Percentiles rank a stretch among this genome's conserved stretches.
Conservation (phyloP, 352 stramenopile genomes). For the Phytopythium sindhum region DNA sequence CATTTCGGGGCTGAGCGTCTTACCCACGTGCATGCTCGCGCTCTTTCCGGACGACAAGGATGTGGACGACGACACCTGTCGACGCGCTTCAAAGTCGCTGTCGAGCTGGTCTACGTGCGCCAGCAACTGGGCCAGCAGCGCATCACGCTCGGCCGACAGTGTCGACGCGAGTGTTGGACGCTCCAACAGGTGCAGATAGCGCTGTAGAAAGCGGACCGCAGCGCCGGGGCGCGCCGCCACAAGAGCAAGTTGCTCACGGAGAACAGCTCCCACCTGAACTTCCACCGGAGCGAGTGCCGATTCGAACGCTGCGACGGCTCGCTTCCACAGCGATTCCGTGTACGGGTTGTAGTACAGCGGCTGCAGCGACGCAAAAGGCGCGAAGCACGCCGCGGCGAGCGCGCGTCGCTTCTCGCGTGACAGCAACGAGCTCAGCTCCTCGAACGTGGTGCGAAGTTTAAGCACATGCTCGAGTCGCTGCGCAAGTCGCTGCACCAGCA, state of each 20-base stretch:
- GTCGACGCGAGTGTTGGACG: conserved; percentile 71
- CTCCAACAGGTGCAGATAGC: conserved; percentile 81
- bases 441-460: conserved; percentile 80
- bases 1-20: conserved; percentile 81
- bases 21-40: conserved; percentile 51
- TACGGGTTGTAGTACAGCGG: conserved; percentile 91
- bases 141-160: conserved; percentile 83
- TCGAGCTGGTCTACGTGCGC: conserved; percentile 88
- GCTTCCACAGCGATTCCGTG: conserved; percentile 80
- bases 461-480: conserved; percentile 79
- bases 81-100: conserved; percentile 76
- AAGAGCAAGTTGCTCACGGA: conserved; percentile 70
- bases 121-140: conserved; percentile 80
- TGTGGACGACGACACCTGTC: conserved; percentile 11
- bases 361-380: conserved; percentile 58
- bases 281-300: conserved; percentile 78
- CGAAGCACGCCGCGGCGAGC: conserved; percentile 56
- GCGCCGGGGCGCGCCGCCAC: conserved; percentile 58
- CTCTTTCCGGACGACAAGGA: conserved; percentile 13
- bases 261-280: conserved; percentile 68
- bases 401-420: conserved; percentile 35
- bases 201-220: conserved; percentile 79
- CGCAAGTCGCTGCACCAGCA: conserved; percentile 40
- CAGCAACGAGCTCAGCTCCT: conserved; percentile 80
- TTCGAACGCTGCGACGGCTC: conserved; percentile 78